Base-by-base conservation (phyloP, 169 alveolate species). In the Plasmodium ovale region DNA sequence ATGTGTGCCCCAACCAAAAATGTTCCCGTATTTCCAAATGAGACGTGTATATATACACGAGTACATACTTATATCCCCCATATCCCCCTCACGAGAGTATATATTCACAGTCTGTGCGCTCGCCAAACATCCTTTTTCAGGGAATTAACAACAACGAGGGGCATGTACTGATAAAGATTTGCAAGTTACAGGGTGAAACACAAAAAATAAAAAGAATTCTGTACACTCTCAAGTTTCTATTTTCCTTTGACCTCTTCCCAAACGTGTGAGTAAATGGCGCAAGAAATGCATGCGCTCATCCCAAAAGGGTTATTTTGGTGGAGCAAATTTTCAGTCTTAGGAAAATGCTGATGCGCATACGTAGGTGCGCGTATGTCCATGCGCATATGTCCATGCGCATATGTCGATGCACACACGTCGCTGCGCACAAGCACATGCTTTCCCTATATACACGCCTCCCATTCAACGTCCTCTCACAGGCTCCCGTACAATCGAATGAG, bases 111-210 rank as follows among this genome's bases (percentile, higher is more conserved):
- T 54, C 7, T 16, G 14, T 54, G 7, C 23, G n/a, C 9, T 51
- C 29, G 6, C 35, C 68, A n/a, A n/a, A n/a, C n/a, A n/a, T 12
- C 37, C 64, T 42, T 35, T 29, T 72, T 47, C 16, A 77, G 88
- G 88, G 88, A 31, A 77, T 77, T 67, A 77, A 77, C 56, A 77
- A 77, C 3, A 77, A 77, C 27, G 88, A 77, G 59, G 88, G 88
- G 3, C 88, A 77, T 37, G 88, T 77, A 16, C 53, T 77, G 23
- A 77, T 77, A 42, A 77, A 77, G 29, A 67, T 77, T 33, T 77
- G 72, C 65, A 77, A 77, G 53, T 51, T 62, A 51, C 59, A 49
- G 62, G n/a, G 68, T 39, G 88, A 77, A 31, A 37, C 77, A n/a
- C 88, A 21, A 3, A 77, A 77, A 62, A 77, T 77, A 60, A 77